Percentiles rank a stretch among this genome's conserved stretches.
These are phyloP conservation scores for Aspergillus viridinutans DNA, from an alignment of 2,329 filamentous ascomycete genomes.

Conservation along the genomic window DNA sequence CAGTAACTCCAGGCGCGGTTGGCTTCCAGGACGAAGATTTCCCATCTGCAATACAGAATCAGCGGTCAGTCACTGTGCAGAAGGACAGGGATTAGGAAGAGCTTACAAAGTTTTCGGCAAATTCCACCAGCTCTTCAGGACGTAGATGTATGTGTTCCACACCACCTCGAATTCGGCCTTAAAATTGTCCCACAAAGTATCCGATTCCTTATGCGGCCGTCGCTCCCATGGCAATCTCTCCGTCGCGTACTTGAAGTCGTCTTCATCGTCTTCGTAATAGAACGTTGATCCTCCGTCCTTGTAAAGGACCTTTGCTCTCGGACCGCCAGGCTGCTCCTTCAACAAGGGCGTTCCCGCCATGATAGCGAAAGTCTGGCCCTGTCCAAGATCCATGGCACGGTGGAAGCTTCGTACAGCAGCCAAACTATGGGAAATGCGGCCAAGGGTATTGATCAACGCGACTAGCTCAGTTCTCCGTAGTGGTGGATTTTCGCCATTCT, in stretches of 20 bases:
- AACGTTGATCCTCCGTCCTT: slow-evolving; percentile 33
- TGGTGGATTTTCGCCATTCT: slow-evolving; percentile 60
- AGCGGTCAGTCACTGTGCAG: background rate
- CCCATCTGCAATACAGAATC: slow-evolving; percentile 34
- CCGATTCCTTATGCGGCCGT: slow-evolving; percentile 29
- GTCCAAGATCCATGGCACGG: slow-evolving; percentile 39
- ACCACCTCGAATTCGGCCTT: slow-evolving; percentile 62
- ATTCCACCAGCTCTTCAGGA: slow-evolving; percentile 66
- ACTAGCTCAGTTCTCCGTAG: slow-evolving; percentile 89
- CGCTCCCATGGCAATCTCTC: slow-evolving; percentile 31
- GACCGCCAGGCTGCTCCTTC: slow-evolving; percentile 16
- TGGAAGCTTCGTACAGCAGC: slow-evolving; percentile 70
- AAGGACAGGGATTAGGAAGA: background rate
- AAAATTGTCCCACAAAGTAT: slow-evolving; percentile 55
- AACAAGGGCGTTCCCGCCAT: slow-evolving; percentile 23
- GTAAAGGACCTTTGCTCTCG: slow-evolving; percentile 17
- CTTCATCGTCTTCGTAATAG: slow-evolving; percentile 37
- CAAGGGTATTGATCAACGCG: slow-evolving; percentile 89
- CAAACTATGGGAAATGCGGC: slow-evolving; percentile 77
- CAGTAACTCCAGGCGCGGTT: slow-evolving; percentile 58
- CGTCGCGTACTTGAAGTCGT: slow-evolving; percentile 34
- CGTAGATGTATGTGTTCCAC: slow-evolving; percentile 58
- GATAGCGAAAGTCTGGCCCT: slow-evolving; percentile 28
- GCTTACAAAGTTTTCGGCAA: slow-evolving; percentile 69
- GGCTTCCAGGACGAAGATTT: slow-evolving; percentile 52